Evolutionary conservation across 23 red algal genomes (phyloP), one percentile per base, ranked within the genome.

Genomic region (Gracilaria gracilis): DNA sequence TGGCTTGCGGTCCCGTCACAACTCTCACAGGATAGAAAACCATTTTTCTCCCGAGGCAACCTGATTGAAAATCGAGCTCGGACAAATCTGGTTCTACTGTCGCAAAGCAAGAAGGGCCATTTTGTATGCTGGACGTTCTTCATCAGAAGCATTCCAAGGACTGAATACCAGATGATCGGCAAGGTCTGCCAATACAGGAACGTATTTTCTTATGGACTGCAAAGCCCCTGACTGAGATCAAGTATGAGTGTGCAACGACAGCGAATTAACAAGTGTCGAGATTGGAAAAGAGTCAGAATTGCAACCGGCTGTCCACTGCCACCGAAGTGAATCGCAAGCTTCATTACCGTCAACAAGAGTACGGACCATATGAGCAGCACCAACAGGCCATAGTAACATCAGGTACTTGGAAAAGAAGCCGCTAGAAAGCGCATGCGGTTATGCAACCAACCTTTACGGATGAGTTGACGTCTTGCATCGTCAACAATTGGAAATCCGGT

Each of bases 401-500:
- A 96, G 76, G 75, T 96, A 95, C 62, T 95, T 95, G 88, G 75
- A 88, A 24, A 99, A 89, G 76, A 99, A 32, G 93, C 97, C 11
- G 90, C 67, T 21, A 99, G 94, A 62, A 95, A 96, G 21, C 97
- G 90, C 59, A 99, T 91, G 0, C 79, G 79, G 74, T 95, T 93
- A 83, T 99, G 97, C 47, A 99, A 58, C 97, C 97, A 99, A 20
- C 97, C 97, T 44, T 93, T 93, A 13, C 61, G 51, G 2, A 72
- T 44, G 27, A 99, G 80, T 85, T 99, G 93, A 14, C 97, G 90
- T 87, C 96, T 99, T 17, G 97, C 97, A 24, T 93, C 97, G 67
- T 99, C 97, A 34, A 99, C 92, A 55, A 99, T 90, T 25, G 97
- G 97, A 88, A 94, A 99, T 24, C 97, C 97, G 5, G 97, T 99